Percentiles rank a stretch among this genome's conserved stretches.
phyloP scores from a whole-genome alignment of 2,329 filamentous ascomycete species.

The Sporothrix euskadiensis region DNA sequence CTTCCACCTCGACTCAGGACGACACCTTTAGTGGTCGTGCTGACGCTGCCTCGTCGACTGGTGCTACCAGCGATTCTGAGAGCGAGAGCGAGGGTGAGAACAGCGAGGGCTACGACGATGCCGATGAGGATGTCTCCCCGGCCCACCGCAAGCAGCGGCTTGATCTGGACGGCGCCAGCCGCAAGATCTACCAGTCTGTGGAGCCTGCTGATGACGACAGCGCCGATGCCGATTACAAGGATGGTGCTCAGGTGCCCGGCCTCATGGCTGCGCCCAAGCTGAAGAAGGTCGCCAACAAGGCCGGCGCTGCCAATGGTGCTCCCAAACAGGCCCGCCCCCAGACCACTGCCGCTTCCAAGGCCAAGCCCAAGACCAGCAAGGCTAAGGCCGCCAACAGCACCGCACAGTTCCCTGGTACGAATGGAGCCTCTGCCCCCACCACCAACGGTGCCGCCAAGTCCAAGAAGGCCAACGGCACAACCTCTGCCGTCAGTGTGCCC shows the following conservation, averaged over 20 bases:
- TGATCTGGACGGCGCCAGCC: slow-evolving; percentile 46
- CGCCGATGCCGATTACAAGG: slow-evolving; percentile 59
- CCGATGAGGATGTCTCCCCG: slow-evolving; percentile 60
- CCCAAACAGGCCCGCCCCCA: slow-evolving; percentile 40
- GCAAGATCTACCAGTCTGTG: slow-evolving; percentile 53
- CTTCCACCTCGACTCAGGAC: slow-evolving; percentile 88
- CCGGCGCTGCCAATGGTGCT: slow-evolving; percentile 43
- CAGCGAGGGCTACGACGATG: slow-evolving; percentile 55
- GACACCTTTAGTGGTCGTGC: slow-evolving; percentile 90
- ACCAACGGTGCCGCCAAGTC: slow-evolving; percentile 52
- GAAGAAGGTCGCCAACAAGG: slow-evolving; percentile 44
- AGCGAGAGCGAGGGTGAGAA: slow-evolving; percentile 72
- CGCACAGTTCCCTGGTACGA: slow-evolving; percentile 37
- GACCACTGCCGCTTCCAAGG: slow-evolving; percentile 31
- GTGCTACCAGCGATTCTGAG: slow-evolving; percentile 77
- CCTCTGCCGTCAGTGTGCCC: slow-evolving; percentile 37
- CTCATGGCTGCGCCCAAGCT: slow-evolving; percentile 45
- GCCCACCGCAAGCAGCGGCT: slow-evolving; percentile 60
- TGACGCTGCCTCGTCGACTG: slow-evolving; percentile 80
- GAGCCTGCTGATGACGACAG: slow-evolving; percentile 54
- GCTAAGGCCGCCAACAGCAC: slow-evolving; percentile 42
- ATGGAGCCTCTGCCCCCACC: slow-evolving; percentile 36
- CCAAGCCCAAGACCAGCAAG: slow-evolving; percentile 49
- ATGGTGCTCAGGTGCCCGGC: slow-evolving; percentile 39
- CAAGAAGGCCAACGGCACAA: slow-evolving; percentile 44